Evolutionary conservation across 2,329 filamentous ascomycete genomes (phyloP), one percentile per base, ranked within the genome.

Genomic region (Paecilomyces sp.): DNA sequence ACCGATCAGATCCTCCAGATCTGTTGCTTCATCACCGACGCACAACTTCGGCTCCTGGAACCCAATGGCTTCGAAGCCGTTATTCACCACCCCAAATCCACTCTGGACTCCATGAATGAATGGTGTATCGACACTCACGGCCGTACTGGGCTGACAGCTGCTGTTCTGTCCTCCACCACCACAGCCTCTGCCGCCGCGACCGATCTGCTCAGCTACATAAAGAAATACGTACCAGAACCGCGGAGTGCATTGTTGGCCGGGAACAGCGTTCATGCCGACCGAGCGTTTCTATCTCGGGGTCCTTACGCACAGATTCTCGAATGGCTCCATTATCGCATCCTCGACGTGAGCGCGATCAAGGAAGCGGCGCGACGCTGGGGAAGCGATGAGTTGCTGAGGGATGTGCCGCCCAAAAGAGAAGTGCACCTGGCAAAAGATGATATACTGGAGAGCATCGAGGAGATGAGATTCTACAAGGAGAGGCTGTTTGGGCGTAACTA

Each of bases 401-500:
- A 80, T 53, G 86, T 84, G 30, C 92, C 93, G 12, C 75, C 70
- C 63, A 97, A 97, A 80, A 84, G 83, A 71, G 85, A 84, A 41
- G 78, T 87, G 57, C 94, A 99, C 77, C 85, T 93, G 74, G 94
- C 94, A 0, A 86, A 84, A 67, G 86, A 91, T 58, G 94, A 99
- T 74, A 96, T 99, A 60, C 75, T 97, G 62, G 94, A 99, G 79
- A 97, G 93, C 75, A 97, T 99, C 63, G 88, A 84, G 59, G 94
- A 99, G 79, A 93, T 93, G 58, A 85, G 80, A 68, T 97, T 89
- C 72, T 97, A 96, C 75, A 85, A 85, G 68, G 80, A 88, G 61
- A 79, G 78, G 18, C 83, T 96, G 58, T 95, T 95, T 72, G 69
- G 64, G 64, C 69, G 55, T 11, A 50, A 51, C 18, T 59, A 15